phyloP scores from a whole-genome alignment of 108 stramenopile species.

The Heterococcus sp. region DNA sequence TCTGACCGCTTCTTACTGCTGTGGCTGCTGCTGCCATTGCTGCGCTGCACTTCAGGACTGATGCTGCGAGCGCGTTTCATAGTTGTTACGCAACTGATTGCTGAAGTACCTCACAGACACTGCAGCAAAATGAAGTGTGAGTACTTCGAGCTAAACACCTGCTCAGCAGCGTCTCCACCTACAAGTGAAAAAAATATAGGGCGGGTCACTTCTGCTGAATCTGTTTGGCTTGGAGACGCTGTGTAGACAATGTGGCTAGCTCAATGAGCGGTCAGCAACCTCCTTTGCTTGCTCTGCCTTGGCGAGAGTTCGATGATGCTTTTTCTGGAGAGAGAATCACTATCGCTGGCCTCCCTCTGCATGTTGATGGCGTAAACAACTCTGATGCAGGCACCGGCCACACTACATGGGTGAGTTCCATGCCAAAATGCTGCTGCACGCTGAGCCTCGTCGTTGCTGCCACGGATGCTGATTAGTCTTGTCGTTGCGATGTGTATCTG shows the following conservation, averaged over 20 bases:
- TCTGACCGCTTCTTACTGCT: neutral
- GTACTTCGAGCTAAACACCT: no score
- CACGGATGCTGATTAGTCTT: no score
- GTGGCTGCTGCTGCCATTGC: neutral
- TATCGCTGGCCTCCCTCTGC: constrained; percentile 6
- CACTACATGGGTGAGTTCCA: constrained; percentile 30
- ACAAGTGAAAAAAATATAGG: no score
- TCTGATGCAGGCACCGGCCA: constrained; percentile 34
- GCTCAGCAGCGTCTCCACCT: no score
- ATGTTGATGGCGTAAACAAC: constrained; percentile 14
- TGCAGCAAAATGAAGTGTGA: neutral
- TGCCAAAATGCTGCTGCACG: neutral
- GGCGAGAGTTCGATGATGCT: constrained; percentile 25
- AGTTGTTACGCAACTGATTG: neutral
- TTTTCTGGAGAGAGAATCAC: constrained; percentile 2
- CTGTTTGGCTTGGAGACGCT: no score
- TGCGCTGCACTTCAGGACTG: neutral
- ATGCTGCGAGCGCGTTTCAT: neutral
- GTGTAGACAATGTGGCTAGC: neutral
- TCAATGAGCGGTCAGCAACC: neutral
- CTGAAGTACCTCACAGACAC: neutral
- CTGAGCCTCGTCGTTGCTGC: neutral
- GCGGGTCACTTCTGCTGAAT: no score
- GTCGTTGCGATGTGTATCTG: neutral
- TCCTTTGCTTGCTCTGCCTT: constrained; percentile 32